Percentiles rank a stretch among this genome's conserved stretches.
Evolutionary conservation across 2,329 filamentous ascomycete species (phyloP).

Genomic region (Sclerotinia glacialis): DNA sequence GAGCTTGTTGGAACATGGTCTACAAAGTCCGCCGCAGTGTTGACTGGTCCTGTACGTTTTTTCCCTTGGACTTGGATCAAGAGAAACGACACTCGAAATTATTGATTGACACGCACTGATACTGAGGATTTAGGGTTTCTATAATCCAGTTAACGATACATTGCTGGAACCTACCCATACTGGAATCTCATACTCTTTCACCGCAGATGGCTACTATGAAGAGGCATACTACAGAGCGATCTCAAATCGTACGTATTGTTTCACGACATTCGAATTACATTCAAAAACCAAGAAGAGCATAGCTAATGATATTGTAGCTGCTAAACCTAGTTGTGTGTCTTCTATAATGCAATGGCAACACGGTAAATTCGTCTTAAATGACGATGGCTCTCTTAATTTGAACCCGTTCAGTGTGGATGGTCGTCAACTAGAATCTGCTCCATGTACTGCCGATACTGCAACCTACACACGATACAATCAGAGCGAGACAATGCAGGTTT

Average conservation of each 20-base stretch:
- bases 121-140: slow-evolving; percentile 56
- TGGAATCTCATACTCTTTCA: slow-evolving; percentile 74
- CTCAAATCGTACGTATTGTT: slow-evolving; percentile 57
- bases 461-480: slow-evolving; percentile 67
- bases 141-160: slow-evolving; percentile 62
- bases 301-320: slow-evolving; percentile 44
- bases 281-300: slow-evolving; percentile 8
- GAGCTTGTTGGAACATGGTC: slow-evolving; percentile 68
- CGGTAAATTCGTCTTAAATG: slow-evolving; percentile 55
- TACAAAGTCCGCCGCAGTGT: slow-evolving; percentile 65
- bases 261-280: background rate
- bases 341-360: slow-evolving; percentile 73
- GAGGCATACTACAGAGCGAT: slow-evolving; percentile 67
- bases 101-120: slow-evolving; percentile 24
- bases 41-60: slow-evolving; percentile 63
- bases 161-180: slow-evolving; percentile 64
- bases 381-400: slow-evolving; percentile 58
- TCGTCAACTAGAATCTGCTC: slow-evolving; percentile 62
- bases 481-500: slow-evolving; percentile 59
- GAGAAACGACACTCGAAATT: slow-evolving; percentile 11
- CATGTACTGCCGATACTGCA: slow-evolving; percentile 53
- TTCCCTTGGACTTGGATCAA: slow-evolving; percentile 35
- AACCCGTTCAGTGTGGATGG: slow-evolving; percentile 64
- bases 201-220: slow-evolving; percentile 64
- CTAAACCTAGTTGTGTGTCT: slow-evolving; percentile 57